phyloP scores from a whole-genome alignment of 2,329 filamentous ascomycete species.

The Sclerotinia trifoliorum region DNA sequence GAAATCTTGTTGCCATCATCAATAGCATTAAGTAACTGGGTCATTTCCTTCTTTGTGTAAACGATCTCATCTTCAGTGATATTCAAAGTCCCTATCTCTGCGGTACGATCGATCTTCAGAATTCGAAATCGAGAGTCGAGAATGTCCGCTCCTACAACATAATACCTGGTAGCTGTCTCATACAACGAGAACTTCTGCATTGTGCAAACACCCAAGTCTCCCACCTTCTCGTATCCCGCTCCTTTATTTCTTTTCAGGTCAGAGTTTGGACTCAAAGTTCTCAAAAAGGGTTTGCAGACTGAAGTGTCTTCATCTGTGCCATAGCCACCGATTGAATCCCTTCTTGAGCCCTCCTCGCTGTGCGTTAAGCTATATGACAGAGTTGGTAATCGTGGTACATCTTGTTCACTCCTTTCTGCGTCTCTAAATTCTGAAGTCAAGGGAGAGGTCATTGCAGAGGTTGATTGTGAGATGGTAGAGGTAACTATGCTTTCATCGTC shows the following conservation, averaged over 20 bases:
- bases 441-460: constrained; percentile 40
- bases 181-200: constrained; percentile 99
- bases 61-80: constrained; percentile 94
- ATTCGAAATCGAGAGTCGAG: constrained; percentile 87
- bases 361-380: constrained; percentile 32
- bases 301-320: constrained; percentile 59
- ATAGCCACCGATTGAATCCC: constrained; percentile 39
- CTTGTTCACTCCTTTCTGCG: constrained; percentile 29
- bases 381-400: constrained; percentile 34
- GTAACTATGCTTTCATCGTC: constrained; percentile 31
- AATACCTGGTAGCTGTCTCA: constrained; percentile 90
- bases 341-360: constrained; percentile 29
- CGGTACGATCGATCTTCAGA: constrained; percentile 89
- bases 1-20: constrained; percentile 91
- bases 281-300: constrained; percentile 56
- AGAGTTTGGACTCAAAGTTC: constrained; percentile 49
- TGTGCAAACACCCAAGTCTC: constrained; percentile 49
- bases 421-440: constrained; percentile 35
- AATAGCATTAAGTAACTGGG: constrained; percentile 86
- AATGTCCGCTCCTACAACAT: constrained; percentile 89
- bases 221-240: constrained; percentile 38
- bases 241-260: constrained; percentile 38
- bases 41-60: constrained; percentile 90
- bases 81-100: constrained; percentile 72
- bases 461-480: constrained; percentile 34